A percentile compares a stretch with the other conserved stretches of the same genome.
phyloP scores from a whole-genome alignment of 768 basidiomycete species.

The Termitomyces sp. region DNA sequence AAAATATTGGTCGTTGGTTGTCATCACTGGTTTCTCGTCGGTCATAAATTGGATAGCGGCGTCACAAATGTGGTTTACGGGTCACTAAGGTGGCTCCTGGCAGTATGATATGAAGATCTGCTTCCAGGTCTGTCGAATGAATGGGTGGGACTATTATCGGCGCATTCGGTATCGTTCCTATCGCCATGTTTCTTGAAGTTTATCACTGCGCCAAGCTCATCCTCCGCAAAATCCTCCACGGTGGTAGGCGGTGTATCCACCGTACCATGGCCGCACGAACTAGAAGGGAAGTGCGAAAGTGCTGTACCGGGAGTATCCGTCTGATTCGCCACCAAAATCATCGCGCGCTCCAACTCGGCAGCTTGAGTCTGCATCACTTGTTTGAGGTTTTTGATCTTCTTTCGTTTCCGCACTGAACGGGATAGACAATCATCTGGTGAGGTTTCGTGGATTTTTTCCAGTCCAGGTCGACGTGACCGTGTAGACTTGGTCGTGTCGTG shows the following conservation, averaged over 20 bases:
- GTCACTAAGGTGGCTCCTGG: slow-evolving; percentile 27
- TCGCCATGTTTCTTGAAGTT: slow-evolving; percentile 1
- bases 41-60: not conserved
- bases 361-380: not conserved
- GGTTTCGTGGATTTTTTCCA: not conserved
- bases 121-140: slow-evolving; percentile 26
- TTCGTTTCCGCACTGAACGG: slow-evolving; percentile 8
- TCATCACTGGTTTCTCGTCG: not conserved
- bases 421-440: not conserved
- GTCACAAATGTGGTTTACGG: not conserved
- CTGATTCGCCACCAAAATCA: not conserved
- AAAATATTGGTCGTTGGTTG: not conserved
- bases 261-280: slow-evolving; percentile 10
- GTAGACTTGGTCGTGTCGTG: slow-evolving; percentile 1
- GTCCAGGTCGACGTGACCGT: not conserved
- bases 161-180: not conserved
- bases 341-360: not conserved
- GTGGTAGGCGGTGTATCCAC: slow-evolving; percentile 17
- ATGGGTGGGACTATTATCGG: not conserved
- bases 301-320: slow-evolving; percentile 1
- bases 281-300: not conserved
- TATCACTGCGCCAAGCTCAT: not conserved
- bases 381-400: slow-evolving; percentile 2
- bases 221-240: slow-evolving; percentile 13
- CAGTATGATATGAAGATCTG: slow-evolving; percentile 31